Conservation (phyloP, 768 basidiomycete species). For the Xanthoconium stramineum region DNA sequence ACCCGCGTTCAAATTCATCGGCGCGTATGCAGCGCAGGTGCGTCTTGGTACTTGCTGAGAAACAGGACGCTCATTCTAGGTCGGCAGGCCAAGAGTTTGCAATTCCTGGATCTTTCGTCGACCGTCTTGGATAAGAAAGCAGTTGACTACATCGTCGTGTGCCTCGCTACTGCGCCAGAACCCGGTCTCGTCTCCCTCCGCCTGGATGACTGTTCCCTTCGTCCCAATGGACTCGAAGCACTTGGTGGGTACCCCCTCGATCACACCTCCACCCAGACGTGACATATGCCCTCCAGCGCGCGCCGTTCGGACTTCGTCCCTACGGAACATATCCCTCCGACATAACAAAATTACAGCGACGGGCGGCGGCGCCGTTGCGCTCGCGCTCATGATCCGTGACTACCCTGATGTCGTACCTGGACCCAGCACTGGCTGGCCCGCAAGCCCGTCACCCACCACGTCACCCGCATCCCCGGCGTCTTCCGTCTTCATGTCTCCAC, state of each 20-base stretch:
- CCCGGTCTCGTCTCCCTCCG: conserved; percentile 71
- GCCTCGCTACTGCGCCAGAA: conserved; percentile 43
- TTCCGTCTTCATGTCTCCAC: conserved; percentile 29
- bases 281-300: conserved; percentile 49
- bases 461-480: conserved; percentile 15
- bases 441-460: conserved; percentile 3
- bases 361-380: conserved; percentile 87
- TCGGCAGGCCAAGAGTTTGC: conserved; percentile 63
- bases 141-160: conserved; percentile 75
- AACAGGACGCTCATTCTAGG: background rate
- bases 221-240: conserved; percentile 70
- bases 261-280: background rate
- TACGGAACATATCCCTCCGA: conserved; percentile 87
- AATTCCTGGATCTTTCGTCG: conserved; percentile 89
- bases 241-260: conserved; percentile 55
- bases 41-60: background rate
- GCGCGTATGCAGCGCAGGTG: conserved; percentile 77
- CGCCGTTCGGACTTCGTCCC: conserved; percentile 74
- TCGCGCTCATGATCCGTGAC: conserved; percentile 95
- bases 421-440: background rate
- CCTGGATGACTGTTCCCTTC: conserved; percentile 81
- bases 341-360: conserved; percentile 82
- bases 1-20: conserved; percentile 73
- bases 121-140: conserved; percentile 81
- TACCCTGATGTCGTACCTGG: conserved; percentile 75